These are phyloP conservation scores for Pseudogymnoascus sp. DNA, from an alignment of 2,329 filamentous ascomycete species.

Conservation along the genomic window DNA sequence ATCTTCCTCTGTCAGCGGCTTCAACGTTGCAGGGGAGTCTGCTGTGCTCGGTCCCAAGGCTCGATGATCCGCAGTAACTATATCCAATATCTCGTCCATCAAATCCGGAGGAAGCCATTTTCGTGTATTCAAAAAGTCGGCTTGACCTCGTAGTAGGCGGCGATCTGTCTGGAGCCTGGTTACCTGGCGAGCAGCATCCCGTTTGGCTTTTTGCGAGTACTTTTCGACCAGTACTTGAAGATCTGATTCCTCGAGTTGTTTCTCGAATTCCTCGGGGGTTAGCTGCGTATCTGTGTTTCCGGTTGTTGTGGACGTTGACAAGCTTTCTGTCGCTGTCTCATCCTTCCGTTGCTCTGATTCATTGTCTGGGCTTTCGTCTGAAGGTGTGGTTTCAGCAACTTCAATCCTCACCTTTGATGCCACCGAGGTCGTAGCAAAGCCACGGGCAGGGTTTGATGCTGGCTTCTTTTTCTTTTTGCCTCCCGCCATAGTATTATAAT, in stretches of 20 bases:
- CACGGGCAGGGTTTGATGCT: constrained; percentile 77
- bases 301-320: constrained; percentile 18
- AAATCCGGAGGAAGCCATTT: constrained; percentile 79
- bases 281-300: constrained; percentile 36
- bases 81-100: constrained; percentile 67
- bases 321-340: constrained; percentile 1
- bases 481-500: constrained; percentile 38
- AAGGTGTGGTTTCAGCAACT: constrained; percentile 30
- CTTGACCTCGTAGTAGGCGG: constrained; percentile 71
- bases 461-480: constrained; percentile 83
- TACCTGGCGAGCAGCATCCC: constrained; percentile 72
- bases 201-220: constrained; percentile 68
- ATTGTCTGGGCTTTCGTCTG: constrained; percentile 17
- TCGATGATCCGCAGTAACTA: constrained; percentile 61
- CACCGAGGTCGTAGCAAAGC: constrained; percentile 88
- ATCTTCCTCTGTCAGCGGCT: constrained; percentile 67
- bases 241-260: constrained; percentile 82
- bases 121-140: constrained; percentile 62
- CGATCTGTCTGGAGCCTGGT: constrained; percentile 77
- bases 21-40: constrained; percentile 30
- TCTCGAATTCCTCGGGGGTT: constrained; percentile 83
- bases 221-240: constrained; percentile 84
- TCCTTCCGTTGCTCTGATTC: constrained; percentile 15
- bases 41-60: constrained; percentile 38
- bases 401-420: constrained; percentile 75